Evolutionary conservation across 306 rosid genomes (phyloP).

Genomic region (Aeschynomene evenia): DNA sequence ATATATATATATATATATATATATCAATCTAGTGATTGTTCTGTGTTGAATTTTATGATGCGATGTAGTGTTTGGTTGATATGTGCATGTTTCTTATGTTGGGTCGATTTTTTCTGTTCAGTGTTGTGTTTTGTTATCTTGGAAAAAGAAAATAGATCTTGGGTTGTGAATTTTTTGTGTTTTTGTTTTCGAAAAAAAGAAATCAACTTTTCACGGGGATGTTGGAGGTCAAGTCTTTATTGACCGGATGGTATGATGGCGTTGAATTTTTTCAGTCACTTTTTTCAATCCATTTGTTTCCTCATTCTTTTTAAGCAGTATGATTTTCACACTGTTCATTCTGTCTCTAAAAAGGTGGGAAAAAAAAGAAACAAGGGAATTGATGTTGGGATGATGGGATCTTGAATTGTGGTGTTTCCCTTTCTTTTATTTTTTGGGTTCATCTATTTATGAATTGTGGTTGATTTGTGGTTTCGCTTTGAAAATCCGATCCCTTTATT

Average conservation of each 20-base stretch:
- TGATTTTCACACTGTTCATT: background rate
- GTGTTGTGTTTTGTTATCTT: background rate
- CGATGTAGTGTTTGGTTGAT: background rate
- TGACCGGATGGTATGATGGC: background rate
- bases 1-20: no score
- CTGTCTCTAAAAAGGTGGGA: constrained; percentile 5
- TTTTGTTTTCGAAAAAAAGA: background rate
- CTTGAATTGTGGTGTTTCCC: background rate
- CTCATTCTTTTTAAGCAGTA: background rate
- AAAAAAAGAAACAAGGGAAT: background rate
- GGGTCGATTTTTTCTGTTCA: background rate
- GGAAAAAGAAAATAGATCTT: constrained; percentile 17
- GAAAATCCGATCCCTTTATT: background rate
- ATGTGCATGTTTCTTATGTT: background rate
- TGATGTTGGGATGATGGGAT: background rate
- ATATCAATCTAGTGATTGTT: no score
- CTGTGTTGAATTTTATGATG: background rate
- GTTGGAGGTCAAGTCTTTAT: background rate
- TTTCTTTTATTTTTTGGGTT: background rate
- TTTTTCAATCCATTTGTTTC: background rate
- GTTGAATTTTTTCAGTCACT: constrained; percentile 1
- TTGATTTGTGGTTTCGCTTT: background rate
- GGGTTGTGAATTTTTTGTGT: constrained; percentile 9
- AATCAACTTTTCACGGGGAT: background rate
- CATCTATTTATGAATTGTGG: background rate